Percentiles rank a stretch among this genome's conserved stretches.
Evolutionary conservation across 2,329 filamentous ascomycete genomes (phyloP).

Genomic region (Phaeosphaeriaceae sp.): DNA sequence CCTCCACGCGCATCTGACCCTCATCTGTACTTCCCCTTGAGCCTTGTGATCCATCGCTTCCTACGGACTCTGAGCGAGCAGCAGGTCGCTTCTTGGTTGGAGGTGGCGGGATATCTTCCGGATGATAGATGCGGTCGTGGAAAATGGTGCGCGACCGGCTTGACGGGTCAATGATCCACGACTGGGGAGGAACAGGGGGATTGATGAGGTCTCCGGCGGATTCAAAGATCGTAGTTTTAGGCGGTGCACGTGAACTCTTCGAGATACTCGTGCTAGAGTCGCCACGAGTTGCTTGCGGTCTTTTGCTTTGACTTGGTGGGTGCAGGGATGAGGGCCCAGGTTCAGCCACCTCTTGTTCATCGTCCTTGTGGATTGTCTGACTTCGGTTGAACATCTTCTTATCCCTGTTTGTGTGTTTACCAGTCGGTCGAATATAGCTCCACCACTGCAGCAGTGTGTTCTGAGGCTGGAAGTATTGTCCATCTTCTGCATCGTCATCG

Average conservation of each 20-base stretch:
- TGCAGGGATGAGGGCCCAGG: slow-evolving; percentile 23
- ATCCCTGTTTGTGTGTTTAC: slow-evolving; percentile 74
- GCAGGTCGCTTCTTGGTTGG: slow-evolving; percentile 57
- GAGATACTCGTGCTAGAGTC: slow-evolving; percentile 58
- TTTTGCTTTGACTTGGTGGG: slow-evolving; percentile 34
- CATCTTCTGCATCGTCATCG: slow-evolving; percentile 19
- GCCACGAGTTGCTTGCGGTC: slow-evolving; percentile 56
- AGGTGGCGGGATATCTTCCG: slow-evolving; percentile 87
- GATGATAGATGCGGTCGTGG: slow-evolving; percentile 94
- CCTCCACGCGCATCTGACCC: slow-evolving; percentile 86
- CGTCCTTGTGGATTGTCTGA: slow-evolving; percentile 39
- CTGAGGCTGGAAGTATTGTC: slow-evolving; percentile 40
- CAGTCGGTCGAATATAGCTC: slow-evolving; percentile 73
- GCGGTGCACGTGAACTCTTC: slow-evolving; percentile 70
- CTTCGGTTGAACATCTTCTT: slow-evolving; percentile 58
- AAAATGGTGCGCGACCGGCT: slow-evolving; percentile 89
- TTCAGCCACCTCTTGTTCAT: slow-evolving; percentile 19
- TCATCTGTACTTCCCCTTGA: slow-evolving; percentile 48
- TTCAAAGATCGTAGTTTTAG: slow-evolving; percentile 92
- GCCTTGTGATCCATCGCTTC: slow-evolving; percentile 33
- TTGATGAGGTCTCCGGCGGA: slow-evolving; percentile 92
- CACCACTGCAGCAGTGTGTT: slow-evolving; percentile 64
- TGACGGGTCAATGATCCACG: slow-evolving; percentile 84
- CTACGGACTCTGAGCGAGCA: slow-evolving; percentile 48
- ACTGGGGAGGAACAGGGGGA: slow-evolving; percentile 80